Percentiles rank a stretch among this genome's conserved stretches.
These are phyloP conservation scores for Komagataella kurtzmanii DNA, from an alignment of 805 yeast species.

Conservation along the genomic window DNA sequence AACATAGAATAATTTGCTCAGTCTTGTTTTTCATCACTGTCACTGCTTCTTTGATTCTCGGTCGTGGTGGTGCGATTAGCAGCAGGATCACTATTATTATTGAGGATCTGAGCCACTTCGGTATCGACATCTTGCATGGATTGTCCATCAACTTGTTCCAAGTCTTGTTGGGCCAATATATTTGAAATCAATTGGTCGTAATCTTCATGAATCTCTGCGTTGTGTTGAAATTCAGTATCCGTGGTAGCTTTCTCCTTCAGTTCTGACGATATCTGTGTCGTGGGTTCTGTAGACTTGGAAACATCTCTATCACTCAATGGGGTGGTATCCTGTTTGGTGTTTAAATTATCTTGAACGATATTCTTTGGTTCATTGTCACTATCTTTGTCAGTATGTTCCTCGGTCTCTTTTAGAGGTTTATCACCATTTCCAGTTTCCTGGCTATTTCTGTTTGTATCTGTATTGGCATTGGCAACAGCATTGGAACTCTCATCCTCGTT, in stretches of 20 bases:
- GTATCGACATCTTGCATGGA: background rate
- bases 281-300: background rate
- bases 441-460: background rate
- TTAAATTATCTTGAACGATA: background rate
- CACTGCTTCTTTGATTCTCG: background rate
- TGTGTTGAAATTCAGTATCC: background rate
- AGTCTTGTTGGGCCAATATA: background rate
- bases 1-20: background rate
- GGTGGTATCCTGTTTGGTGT: background rate
- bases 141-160: background rate
- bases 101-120: background rate
- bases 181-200: background rate
- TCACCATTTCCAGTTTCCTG: background rate
- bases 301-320: background rate
- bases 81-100: background rate
- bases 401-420: background rate
- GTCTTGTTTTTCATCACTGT: background rate
- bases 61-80: background rate
- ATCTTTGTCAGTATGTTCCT: background rate
- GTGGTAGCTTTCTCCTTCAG: background rate
- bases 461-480: background rate
- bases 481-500: background rate
- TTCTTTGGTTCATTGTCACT: background rate
- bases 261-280: background rate
- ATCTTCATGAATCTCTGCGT: background rate